Evolutionary conservation across 2,329 filamentous ascomycete genomes (phyloP).

Genomic region (Fusarium scirpi): DNA sequence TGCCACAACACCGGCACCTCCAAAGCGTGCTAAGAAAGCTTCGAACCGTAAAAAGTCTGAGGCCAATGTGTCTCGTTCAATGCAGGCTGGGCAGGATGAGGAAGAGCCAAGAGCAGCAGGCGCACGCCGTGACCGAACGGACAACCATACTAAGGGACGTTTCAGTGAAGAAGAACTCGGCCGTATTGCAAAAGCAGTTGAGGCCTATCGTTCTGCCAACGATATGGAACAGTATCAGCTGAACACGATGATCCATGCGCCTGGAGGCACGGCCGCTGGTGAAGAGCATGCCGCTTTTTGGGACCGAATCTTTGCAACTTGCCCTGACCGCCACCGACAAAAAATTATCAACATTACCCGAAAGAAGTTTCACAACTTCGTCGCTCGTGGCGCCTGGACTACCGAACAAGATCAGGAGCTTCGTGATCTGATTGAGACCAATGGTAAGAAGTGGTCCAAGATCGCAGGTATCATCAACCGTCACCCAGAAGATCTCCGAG

Average conservation of each 20-base stretch:
- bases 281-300: constrained; percentile 61
- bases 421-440: constrained; percentile 50
- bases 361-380: constrained; percentile 74
- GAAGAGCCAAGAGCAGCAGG: constrained; percentile 33
- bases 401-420: constrained; percentile 54
- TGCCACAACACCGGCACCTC: constrained; percentile 49
- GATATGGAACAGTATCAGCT: constrained; percentile 58
- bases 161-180: constrained; percentile 60
- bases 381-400: constrained; percentile 62
- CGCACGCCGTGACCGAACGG: constrained; percentile 43
- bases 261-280: constrained; percentile 53
- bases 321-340: constrained; percentile 63
- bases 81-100: constrained; percentile 40
- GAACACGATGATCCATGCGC: constrained; percentile 59
- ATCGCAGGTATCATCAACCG: constrained; percentile 74
- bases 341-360: constrained; percentile 69
- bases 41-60: constrained; percentile 44
- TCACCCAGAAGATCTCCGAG: constrained; percentile 73
- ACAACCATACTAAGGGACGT: constrained; percentile 53
- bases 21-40: constrained; percentile 48
- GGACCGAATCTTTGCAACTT: constrained; percentile 60
- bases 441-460: constrained; percentile 67
- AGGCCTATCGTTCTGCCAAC: constrained; percentile 59
- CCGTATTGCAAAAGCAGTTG: constrained; percentile 57
- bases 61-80: constrained; percentile 33